Base-by-base conservation (phyloP, 768 basidiomycete species). In the Hygrophorus russula region DNA sequence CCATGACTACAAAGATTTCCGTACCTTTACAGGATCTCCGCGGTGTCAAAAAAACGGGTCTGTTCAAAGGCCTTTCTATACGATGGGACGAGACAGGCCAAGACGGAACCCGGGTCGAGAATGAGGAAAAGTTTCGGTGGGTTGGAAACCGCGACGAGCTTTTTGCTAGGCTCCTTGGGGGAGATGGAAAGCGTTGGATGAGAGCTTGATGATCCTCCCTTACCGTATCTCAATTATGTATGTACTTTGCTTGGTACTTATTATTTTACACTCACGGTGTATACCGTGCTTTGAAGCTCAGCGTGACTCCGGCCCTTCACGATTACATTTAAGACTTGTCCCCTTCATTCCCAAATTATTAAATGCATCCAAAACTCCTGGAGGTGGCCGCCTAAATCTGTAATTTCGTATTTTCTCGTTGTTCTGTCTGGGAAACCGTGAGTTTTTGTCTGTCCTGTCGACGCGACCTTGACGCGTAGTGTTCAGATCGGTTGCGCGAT, bases 81-180 rank as follows among this genome's bases (percentile, higher is more conserved):
- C 56, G 57, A 36, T 79, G 73, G 70, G 46, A 42, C 31, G 53
- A 61, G 4, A 50, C 52, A 18, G 44, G 43, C 5, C 20, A 46
- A 5, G 59, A 62, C 12, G 63, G 55, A 10, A 46, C 50, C n/a
- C 56, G 52, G 12, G 57, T 55, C 27, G 66, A 66, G 45, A 66
- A 59, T 42, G 71, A 74, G 42, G 78, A 75, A 41, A 73, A 59
- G 50, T 80, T 83, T 52, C 48, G 60, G 13, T 80, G 77, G 74
- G 67, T 82, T 31, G 73, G 71, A 27, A 65, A 61, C 18, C 71
- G 80, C 4, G 78, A 83, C 56, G 80, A 82, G 37, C 55, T 83
- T 13, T 82, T 84, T 56, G 76, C 76, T 35, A 59, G 79, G 46
- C 66, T 84, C 10, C 66, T 82, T 13, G 75, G 75, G 12, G 57